Conservation (phyloP, 768 basidiomycete genomes). For the Rhizopogon vesiculosus region DNA sequence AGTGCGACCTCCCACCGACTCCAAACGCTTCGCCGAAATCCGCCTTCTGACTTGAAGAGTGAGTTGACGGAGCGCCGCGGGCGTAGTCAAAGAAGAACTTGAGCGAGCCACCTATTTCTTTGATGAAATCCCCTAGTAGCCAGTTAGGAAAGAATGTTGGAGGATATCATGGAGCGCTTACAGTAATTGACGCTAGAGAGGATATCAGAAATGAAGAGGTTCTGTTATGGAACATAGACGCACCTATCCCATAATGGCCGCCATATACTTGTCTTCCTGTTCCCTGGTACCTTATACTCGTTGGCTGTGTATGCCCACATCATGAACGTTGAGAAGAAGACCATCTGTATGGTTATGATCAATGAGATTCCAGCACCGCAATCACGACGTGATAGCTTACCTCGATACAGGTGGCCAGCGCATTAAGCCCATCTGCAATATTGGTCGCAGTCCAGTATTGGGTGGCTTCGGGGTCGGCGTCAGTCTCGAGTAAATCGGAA, state of each 20-base stretch:
- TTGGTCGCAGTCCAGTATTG: constrained; percentile 82
- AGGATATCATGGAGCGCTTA: constrained; percentile 19
- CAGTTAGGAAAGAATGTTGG: constrained; percentile 4
- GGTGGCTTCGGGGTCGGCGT: constrained; percentile 41
- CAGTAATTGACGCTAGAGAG: constrained; percentile 40
- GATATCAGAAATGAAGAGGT: constrained; percentile 1
- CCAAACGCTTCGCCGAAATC: constrained; percentile 38
- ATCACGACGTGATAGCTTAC: constrained; percentile 30
- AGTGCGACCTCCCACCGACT: constrained; percentile 18
- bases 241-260: constrained; percentile 66
- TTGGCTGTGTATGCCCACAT: constrained; percentile 75
- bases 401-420: constrained; percentile 81
- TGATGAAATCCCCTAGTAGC: constrained; percentile 53
- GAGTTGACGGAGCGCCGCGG: constrained; percentile 26
- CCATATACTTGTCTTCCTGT: constrained; percentile 52
- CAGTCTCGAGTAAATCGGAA: neutral
- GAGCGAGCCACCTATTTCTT: constrained; percentile 62
- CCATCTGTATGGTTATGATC: constrained; percentile 51
- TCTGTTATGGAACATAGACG: constrained; percentile 5
- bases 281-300: constrained; percentile 56
- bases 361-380: constrained; percentile 1
- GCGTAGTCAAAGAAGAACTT: constrained; percentile 50
- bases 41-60: constrained; percentile 20
- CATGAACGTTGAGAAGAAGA: constrained; percentile 74
- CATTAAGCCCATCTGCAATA: constrained; percentile 79